Evolutionary conservation across 2,329 filamentous ascomycete genomes (phyloP).

Genomic region (Claviceps lovelessii): DNA sequence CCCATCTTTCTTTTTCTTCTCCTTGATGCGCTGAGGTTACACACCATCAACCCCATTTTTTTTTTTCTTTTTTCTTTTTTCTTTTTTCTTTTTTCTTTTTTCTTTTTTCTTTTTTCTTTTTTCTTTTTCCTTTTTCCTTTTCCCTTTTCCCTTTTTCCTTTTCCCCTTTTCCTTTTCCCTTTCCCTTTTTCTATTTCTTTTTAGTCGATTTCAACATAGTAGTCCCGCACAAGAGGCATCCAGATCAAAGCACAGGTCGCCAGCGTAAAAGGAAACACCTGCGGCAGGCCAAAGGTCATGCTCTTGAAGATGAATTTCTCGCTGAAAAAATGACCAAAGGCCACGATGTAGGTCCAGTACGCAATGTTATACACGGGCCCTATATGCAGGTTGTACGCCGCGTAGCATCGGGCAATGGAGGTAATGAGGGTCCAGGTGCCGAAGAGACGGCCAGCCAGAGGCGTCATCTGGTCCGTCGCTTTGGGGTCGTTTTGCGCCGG

Average conservation of each 20-base stretch:
- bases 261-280: constrained; percentile 40
- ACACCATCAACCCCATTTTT: neutral
- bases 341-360: constrained; percentile 68
- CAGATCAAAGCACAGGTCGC: constrained; percentile 38
- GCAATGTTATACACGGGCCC: constrained; percentile 64
- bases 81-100: too few species aligned
- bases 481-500: constrained; percentile 29
- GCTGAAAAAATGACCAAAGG: constrained; percentile 60
- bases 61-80: neutral
- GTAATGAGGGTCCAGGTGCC: constrained; percentile 79
- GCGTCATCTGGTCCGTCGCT: constrained; percentile 49
- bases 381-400: constrained; percentile 66
- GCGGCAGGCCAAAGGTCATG: constrained; percentile 46
- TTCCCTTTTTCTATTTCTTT: neutral
- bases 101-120: too few species aligned
- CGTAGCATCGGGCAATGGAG: constrained; percentile 64
- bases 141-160: neutral
- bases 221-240: constrained; percentile 53
- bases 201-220: constrained; percentile 43
- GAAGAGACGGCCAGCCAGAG: constrained; percentile 65
- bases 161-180: too few species aligned
- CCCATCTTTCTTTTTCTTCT: neutral
- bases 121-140: too few species aligned
- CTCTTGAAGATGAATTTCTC: constrained; percentile 74
- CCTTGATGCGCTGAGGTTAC: neutral